phyloP scores from a whole-genome alignment of 495 filamentous ascomycete species.

The Aspergillus cavernicola region DNA sequence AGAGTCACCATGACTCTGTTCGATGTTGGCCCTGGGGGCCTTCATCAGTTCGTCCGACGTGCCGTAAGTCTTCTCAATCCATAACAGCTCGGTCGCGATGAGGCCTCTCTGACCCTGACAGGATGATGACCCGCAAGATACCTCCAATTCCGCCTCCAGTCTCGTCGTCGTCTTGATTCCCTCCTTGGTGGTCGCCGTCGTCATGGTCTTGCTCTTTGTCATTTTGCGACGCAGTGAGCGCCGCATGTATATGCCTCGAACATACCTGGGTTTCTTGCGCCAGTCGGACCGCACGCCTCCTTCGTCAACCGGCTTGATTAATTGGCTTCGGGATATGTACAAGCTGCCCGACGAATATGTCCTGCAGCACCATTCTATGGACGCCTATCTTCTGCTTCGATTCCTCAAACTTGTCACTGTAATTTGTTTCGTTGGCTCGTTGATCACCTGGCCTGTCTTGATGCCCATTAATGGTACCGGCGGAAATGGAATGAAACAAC shows the following conservation, averaged over 20 bases:
- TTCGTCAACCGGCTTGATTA: slow-evolving; percentile 65
- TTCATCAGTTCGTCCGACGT: slow-evolving; percentile 28
- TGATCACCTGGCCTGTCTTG: slow-evolving; percentile 78
- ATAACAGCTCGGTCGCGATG: not conserved
- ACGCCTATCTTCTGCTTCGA: slow-evolving; percentile 82
- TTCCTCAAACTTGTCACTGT: slow-evolving; percentile 70
- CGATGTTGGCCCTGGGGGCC: slow-evolving; percentile 17
- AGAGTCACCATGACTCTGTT: slow-evolving; percentile 27
- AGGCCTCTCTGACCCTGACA: slow-evolving; percentile 13
- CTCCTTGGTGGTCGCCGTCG: slow-evolving; percentile 56
- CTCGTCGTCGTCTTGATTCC: slow-evolving; percentile 72
- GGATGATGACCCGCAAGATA: slow-evolving; percentile 19
- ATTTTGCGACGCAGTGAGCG: slow-evolving; percentile 67
- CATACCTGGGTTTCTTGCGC: slow-evolving; percentile 73
- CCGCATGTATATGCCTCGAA: slow-evolving; percentile 83
- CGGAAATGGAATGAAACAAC: slow-evolving; percentile 52
- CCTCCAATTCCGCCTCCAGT: slow-evolving; percentile 49
- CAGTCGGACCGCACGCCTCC: slow-evolving; percentile 63
- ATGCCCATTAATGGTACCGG: slow-evolving; percentile 85
- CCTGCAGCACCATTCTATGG: slow-evolving; percentile 84
- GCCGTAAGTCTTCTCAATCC: slow-evolving; percentile 15
- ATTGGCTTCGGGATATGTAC: slow-evolving; percentile 75
- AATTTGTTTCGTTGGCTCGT: slow-evolving; percentile 75
- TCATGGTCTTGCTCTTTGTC: slow-evolving; percentile 70
- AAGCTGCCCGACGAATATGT: slow-evolving; percentile 78